Conservation (phyloP, 305 asterid species). For the Rubia occidens region DNA sequence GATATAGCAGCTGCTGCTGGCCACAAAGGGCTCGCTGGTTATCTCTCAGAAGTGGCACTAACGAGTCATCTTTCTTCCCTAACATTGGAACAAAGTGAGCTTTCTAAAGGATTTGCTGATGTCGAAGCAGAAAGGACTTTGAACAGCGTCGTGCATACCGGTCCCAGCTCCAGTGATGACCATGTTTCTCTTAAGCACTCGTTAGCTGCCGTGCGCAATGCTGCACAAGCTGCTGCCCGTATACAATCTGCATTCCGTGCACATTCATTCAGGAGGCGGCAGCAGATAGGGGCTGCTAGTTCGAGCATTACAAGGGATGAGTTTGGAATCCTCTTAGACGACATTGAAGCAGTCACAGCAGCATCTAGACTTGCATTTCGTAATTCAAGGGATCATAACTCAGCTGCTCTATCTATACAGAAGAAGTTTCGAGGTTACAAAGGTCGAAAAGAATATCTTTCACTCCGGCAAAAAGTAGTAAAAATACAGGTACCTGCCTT, state of each 20-base stretch:
- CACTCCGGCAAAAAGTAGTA: constrained; percentile 89
- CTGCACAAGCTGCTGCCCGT: constrained; percentile 92
- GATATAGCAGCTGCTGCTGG: constrained; percentile 60
- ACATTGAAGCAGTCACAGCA: constrained; percentile 51
- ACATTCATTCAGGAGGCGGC: constrained; percentile 87
- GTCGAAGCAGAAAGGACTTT: constrained; percentile 82
- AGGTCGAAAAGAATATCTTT: constrained; percentile 74
- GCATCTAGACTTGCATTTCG: constrained; percentile 59
- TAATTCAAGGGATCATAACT: constrained; percentile 48
- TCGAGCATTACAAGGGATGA: constrained; percentile 37
- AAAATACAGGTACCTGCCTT: constrained; percentile 71
- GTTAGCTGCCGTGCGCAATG: constrained; percentile 77
- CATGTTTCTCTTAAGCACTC: constrained; percentile 56
- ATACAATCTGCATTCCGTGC: constrained; percentile 97
- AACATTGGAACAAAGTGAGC: constrained; percentile 53
- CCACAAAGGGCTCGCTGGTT: constrained; percentile 90
- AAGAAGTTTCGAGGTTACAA: constrained; percentile 90
- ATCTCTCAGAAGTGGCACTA: constrained; percentile 80
- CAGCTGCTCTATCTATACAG: constrained; percentile 87
- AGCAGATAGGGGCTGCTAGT: constrained; percentile 30
- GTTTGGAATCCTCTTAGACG: constrained; percentile 35
- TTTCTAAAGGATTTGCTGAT: constrained; percentile 73
- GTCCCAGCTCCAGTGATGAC: constrained; percentile 45
- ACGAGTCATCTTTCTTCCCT: constrained; percentile 90
- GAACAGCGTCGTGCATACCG: constrained; percentile 34